Evolutionary conservation across 2,329 filamentous ascomycete species (phyloP), one percentile per base, ranked within the genome.

Genomic region (Sporothrix luriei): DNA sequence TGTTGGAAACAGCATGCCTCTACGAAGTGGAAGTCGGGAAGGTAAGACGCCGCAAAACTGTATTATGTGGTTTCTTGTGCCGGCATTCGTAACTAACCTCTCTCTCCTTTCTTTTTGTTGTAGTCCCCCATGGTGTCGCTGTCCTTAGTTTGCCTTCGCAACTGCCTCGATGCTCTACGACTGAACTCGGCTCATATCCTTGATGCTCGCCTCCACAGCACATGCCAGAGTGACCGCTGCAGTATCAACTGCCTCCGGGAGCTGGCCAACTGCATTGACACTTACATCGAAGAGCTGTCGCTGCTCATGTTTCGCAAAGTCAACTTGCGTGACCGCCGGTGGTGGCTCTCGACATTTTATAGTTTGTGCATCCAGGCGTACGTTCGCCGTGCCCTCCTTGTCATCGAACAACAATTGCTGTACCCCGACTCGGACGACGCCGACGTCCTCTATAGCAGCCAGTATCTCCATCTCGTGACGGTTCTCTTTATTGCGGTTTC

Each of bases 271-370:
- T 74, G 73, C 46, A 71, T 77, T 6, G 72, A 74, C n/a, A 66
- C 72, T 0, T 77, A 77, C 62, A 73, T 77, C 55, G 75, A 76
- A n/a, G 76, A 77, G 71, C 73, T 77, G 4, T 77, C 76, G 3
- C 69, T 74, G 0, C 73, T 77, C 29, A 74, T 77, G 68, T 77
- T 77, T 69, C 76, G 76, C 72, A 77, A 77, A 69, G 76, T 77
- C 66, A 77, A 77, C 38, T 74, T 77, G 72, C 73, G 76, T 16
- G 76, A 77, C 57, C 71, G 76, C 24, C 74, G 75, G 16, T 77
- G 76, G 76, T 77, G 76, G 76, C 67, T 77, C 10, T 77, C 76
- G 49, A 77, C 76, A 0, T 77, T 77, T 65, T 77, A 77, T 70
- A 77, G 75, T 61, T 71, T 77, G 4, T 77, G 73, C 69, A 77